Evolutionary conservation across 345 rosid genomes (phyloP).

Genomic region (Kernera saxatilis): DNA sequence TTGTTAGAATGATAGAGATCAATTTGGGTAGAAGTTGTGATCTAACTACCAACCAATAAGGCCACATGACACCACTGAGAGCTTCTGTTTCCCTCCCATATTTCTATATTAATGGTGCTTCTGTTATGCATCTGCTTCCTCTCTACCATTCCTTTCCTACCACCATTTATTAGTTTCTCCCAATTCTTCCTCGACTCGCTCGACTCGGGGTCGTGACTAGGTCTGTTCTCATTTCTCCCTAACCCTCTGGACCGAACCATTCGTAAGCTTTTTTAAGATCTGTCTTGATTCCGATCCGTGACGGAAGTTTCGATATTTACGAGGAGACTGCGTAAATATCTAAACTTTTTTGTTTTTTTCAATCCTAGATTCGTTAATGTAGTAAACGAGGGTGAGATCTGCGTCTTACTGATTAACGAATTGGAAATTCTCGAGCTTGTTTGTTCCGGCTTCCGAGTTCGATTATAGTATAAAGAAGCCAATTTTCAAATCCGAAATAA

Average conservation of each 20-base stretch:
- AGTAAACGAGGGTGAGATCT: background rate
- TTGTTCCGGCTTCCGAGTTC: background rate
- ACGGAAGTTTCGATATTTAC: constrained; percentile 30
- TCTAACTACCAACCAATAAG: constrained; percentile 37
- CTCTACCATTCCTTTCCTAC: background rate
- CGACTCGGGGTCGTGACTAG: constrained; percentile 11
- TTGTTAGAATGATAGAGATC: background rate
- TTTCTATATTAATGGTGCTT: constrained; percentile 10
- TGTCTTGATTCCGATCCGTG: constrained; percentile 16
- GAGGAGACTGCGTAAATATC: constrained; percentile 10
- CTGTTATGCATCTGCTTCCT: no score
- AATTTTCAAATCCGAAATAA: background rate
- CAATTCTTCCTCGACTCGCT: background rate
- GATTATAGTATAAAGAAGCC: constrained; percentile 1
- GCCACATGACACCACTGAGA: constrained; percentile 29
- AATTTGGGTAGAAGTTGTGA: constrained; percentile 23
- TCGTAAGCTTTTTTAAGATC: background rate
- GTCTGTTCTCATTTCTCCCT: background rate
- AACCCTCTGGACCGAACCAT: background rate
- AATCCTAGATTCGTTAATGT: constrained; percentile 7
- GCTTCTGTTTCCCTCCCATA: constrained; percentile 25
- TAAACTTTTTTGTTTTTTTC: background rate
- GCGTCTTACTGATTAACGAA: background rate
- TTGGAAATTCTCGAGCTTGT: background rate
- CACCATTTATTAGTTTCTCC: background rate